Evolutionary conservation across 1,284 basidiomycete genomes (phyloP), one percentile per base, ranked within the genome.

Genomic region (Tranzscheliella williamsii): DNA sequence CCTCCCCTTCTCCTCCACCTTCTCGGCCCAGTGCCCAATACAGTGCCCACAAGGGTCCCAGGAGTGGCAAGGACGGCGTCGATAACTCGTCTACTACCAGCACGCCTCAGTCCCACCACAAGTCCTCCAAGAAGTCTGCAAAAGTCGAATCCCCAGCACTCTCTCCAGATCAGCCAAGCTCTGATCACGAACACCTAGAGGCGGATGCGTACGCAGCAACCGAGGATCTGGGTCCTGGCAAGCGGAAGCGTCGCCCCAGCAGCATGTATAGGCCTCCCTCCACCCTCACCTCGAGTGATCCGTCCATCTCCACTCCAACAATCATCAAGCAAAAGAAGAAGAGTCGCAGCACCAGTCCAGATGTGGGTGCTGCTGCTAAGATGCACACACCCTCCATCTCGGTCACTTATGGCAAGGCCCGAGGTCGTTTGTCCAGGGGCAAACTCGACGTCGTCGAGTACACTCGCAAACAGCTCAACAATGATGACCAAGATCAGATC

Each of bases 191-290:
- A 20, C 7, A 9, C 8, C 8, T 8, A 8, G 32, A 33, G 9
- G 17, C 8, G 16, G 57, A 61, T 16, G 36, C 29, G 29, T 43
- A 52, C 18, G 16, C 24, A 16, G 7, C 13, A n/a, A 18, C 17
- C 31, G 46, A 49, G 21, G 43, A 51, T 16, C 33, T 56, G 16
- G 41, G 65, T 2, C 67, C 58, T 1, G 63, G 69, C 7, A 71
- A 71, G 38, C 58, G 66, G 24, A 64, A 69, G 37, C 62, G 67
- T 32, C 63, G 67, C 13, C 67, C 67, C 9, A 67, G 65, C 54
- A 54, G 55, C 49, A 70, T 70, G 68, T 68, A 70, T 43, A 52
- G 55, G 29, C 67, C 67, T 1, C 67, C 67, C 22, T 60, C 66
- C 38, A 66, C 67, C 17, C 45, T 70, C 33, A 70, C 67, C 29